Base-by-base conservation (phyloP, 2,329 filamentous ascomycete genomes). In the Aspergillus sp. region DNA sequence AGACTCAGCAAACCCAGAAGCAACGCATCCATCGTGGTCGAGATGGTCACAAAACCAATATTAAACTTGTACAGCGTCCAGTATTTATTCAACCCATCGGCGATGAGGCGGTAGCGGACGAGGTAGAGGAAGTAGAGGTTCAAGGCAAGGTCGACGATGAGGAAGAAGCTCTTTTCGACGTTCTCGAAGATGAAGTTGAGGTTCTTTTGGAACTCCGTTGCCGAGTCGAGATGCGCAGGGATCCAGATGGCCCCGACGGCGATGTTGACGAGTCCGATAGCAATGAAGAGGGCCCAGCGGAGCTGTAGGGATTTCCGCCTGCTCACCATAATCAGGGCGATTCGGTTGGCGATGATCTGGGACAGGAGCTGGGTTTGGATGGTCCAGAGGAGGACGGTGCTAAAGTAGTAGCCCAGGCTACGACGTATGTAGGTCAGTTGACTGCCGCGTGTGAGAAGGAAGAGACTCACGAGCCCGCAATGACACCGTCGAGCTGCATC, bases 111-210 rank as follows among this genome's bases (percentile, higher is more conserved):
- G 53, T 55, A 55, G 8, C 53, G 53, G n/a, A 55, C 53, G 15
- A 55, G 53, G 53, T 55, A 55, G 23, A 55, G 43, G 53, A 55
- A 55, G 43, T 55, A 55, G 7, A 55, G 30, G 43, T 55, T 55
- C 7, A 55, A 41, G 6, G 23, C 41, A 5, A 55, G 53, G 19
- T 55, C 53, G 17, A 55, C 19, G 7, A 55, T 22, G 25, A 55
- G 53, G 43, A 55, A 55, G 15, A 55, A 48, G 28, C 11, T 22
- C 43, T 55, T 55, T 13, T 55, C 53, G 17, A 55, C 23, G n/a
- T 55, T 45, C 25, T 55, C 53, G 43, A 55, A 55, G 53, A 55
- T 47, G 15, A 19, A 31, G 28, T 55, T 55, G 25, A 55, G 53
- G 1, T 13, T 8, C 6, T 30, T 13, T 17, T 55, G 43, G 23